Percentiles rank a stretch among this genome's conserved stretches.
Evolutionary conservation across 306 rosid genomes (phyloP).

Genomic region (Sphenostylis stenocarpa): DNA sequence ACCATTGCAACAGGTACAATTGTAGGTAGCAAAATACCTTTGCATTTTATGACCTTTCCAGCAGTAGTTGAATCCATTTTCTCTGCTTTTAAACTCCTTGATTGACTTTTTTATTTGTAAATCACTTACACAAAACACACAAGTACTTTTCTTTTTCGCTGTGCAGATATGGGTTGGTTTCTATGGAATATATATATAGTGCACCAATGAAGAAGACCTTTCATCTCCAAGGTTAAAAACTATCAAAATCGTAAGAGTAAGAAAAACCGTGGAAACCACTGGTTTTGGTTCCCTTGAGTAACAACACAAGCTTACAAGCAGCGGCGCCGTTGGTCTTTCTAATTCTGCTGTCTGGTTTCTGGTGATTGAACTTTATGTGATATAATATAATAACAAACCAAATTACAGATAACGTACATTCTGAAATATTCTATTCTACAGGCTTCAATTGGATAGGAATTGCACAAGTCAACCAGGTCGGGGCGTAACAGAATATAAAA

Average conservation of each 20-base stretch:
- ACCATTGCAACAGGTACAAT: neutral
- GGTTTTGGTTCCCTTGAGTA: slow-evolving; percentile 6
- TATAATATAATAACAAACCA: slow-evolving; percentile 6
- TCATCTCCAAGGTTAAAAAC: neutral
- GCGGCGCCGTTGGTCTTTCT: slow-evolving; percentile 29
- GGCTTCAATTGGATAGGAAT: neutral
- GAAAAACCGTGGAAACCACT: slow-evolving; percentile 21
- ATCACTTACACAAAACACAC: slow-evolving; percentile 4
- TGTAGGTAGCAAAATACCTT: slow-evolving; percentile 13
- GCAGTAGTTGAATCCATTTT: slow-evolving; percentile 29
- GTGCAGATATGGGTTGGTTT: slow-evolving; percentile 12
- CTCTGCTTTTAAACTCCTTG: slow-evolving; percentile 2
- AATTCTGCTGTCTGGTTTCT: slow-evolving; percentile 12
- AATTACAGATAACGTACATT: neutral
- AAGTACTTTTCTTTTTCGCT: neutral
- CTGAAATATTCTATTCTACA: neutral
- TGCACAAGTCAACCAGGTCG: neutral
- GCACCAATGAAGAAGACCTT: neutral
- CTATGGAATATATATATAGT: slow-evolving; percentile 4
- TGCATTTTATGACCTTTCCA: slow-evolving; percentile 41
- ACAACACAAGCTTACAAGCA: neutral
- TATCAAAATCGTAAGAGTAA: neutral
- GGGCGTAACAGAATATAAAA: neutral
- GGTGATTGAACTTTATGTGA: neutral
- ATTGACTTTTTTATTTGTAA: slow-evolving; percentile 10